Percentiles rank a stretch among this genome's conserved stretches.
These are phyloP conservation scores for Russula sp. DNA, from an alignment of 768 basidiomycete species.

Conservation along the genomic window DNA sequence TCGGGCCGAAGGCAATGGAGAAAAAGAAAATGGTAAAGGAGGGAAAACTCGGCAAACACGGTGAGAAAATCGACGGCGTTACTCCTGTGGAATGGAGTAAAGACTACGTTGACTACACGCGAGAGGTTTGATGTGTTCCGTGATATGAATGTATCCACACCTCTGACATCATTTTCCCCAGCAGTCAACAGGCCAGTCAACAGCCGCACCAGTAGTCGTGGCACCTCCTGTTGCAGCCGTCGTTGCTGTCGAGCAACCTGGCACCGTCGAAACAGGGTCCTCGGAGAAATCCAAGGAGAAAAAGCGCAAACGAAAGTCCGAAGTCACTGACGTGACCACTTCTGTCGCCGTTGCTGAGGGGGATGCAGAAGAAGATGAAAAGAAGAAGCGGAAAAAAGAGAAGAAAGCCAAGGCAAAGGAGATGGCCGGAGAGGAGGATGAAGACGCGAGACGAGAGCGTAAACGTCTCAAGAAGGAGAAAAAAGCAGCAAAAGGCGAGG, in stretches of 20 bases:
- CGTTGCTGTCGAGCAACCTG: slow-evolving; percentile 34
- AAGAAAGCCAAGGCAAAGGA: slow-evolving; percentile 40
- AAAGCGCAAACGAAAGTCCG: slow-evolving; percentile 82
- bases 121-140: slow-evolving; percentile 46
- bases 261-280: slow-evolving; percentile 38
- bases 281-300: slow-evolving; percentile 64
- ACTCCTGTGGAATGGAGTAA: slow-evolving; percentile 91
- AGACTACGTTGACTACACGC: slow-evolving; percentile 91
- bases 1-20: slow-evolving; percentile 94
- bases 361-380: slow-evolving; percentile 50
- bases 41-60: slow-evolving; percentile 95
- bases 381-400: slow-evolving; percentile 50
- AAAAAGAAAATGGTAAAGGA: slow-evolving; percentile 99
- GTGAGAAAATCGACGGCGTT: slow-evolving; percentile 79
- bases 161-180: slow-evolving; percentile 24
- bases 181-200: slow-evolving; percentile 43
- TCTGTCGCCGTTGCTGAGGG: slow-evolving; percentile 42
- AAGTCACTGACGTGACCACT: slow-evolving; percentile 45
- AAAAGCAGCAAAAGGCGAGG: slow-evolving; percentile 48
- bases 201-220: slow-evolving; percentile 33
- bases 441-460: slow-evolving; percentile 57
- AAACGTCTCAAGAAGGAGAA: slow-evolving; percentile 70
- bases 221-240: slow-evolving; percentile 31
- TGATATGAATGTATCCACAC: slow-evolving; percentile 34
- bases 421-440: slow-evolving; percentile 46